Evolutionary conservation across 441 rosid genomes (phyloP).

Genomic region (Euphorbia corollata): DNA sequence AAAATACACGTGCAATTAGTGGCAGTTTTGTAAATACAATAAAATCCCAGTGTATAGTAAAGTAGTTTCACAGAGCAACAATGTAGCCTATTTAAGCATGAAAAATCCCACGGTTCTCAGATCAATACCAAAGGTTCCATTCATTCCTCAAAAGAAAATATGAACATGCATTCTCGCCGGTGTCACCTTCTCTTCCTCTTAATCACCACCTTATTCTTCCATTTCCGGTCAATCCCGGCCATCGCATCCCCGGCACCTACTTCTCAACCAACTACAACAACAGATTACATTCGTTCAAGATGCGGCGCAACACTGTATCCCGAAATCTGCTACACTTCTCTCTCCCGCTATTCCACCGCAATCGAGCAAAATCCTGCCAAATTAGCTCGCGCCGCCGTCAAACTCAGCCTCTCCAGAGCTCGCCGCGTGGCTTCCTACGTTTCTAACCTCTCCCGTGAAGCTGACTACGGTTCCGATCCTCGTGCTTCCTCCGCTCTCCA

Average conservation of each 20-base stretch:
- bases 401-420: slow-evolving; percentile 46
- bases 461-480: slow-evolving; percentile 46
- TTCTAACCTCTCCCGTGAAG: slow-evolving; percentile 49
- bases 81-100: too few relatives aligned
- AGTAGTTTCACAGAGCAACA: too few relatives aligned
- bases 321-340: slow-evolving; percentile 58
- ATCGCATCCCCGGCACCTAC: slow-evolving; percentile 19
- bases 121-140: too few relatives aligned
- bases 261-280: slow-evolving; percentile 24
- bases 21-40: too few relatives aligned
- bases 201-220: slow-evolving; percentile 22
- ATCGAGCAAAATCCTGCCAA: slow-evolving; percentile 44
- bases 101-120: too few relatives aligned
- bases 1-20: too few relatives aligned
- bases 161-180: too few relatives aligned
- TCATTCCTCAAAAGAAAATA: too few relatives aligned
- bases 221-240: slow-evolving; percentile 23
- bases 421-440: slow-evolving; percentile 42
- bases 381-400: slow-evolving; percentile 60
- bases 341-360: slow-evolving; percentile 48
- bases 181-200: slow-evolving; percentile 25
- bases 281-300: slow-evolving; percentile 61
- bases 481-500: slow-evolving; percentile 55
- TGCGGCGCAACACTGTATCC: slow-evolving; percentile 76
- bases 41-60: too few relatives aligned